Base-by-base conservation (phyloP, 257 asterid species). In the Rauvolfia tetraphylla region DNA sequence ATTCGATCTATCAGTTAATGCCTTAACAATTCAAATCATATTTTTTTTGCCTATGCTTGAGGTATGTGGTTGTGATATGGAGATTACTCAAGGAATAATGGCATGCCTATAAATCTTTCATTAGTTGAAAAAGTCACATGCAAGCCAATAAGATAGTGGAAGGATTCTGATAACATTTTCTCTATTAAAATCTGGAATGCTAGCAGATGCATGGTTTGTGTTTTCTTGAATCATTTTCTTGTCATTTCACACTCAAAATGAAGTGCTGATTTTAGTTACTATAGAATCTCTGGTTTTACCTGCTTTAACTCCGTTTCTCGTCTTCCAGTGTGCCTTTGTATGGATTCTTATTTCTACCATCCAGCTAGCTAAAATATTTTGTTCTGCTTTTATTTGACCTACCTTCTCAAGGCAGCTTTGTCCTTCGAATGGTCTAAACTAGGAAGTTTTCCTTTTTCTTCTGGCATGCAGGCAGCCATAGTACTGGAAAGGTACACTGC, bases 401-500 rank as follows among this genome's bases (percentile, higher is more conserved):
- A 5, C 1, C 12, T 6, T 11, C 2, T 46, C 17, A 46, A 46
- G 13, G 23, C 17, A 29, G 7, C 27, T 72, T 33, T 38, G 51
- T 8, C 36, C 75, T 17, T 33, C 14, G 22, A 29, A 29, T 56
- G 39, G 65, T n/a, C 71, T 56, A 69, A 49, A 42, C 38, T 14
- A 3, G 54, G 38, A 23, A 57, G 36, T 48, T 51, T 75, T 27
- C 68, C 59, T 20, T 14, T 34, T 67, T 38, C 48, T 73, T 66
- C 33, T 58, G 29, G 20, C n/a, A 46, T 57, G 23, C 57, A 91
- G 98, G 96, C 63, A 93, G 91, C 56, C 97, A 92, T 84, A 93
- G 96, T 85, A 88, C 86, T 1, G 98, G 98, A 75, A 81, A 83
- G 68, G 80, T 93, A 54, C 96, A 88, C 78, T 90, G 97, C 87